Conservation (phyloP, 1,139 yeast genomes). For the Diutina rugosa region DNA sequence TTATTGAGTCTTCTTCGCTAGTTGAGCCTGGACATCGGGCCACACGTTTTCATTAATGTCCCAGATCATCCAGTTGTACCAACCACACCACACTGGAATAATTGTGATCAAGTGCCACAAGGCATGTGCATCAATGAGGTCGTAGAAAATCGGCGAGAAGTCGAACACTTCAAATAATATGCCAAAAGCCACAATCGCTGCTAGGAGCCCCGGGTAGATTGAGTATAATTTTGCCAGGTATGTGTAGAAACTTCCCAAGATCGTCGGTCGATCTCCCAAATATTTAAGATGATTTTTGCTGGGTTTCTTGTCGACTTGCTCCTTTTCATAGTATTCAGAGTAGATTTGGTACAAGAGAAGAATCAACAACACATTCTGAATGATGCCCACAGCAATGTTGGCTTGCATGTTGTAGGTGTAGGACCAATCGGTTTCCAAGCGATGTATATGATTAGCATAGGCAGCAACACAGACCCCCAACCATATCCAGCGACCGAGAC, state of each 20-base stretch:
- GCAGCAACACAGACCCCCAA: conserved; percentile 30
- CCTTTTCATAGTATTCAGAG: conserved; percentile 14
- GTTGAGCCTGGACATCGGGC: conserved; percentile 7
- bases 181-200: conserved; percentile 49
- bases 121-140: conserved; percentile 81
- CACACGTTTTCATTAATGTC: conserved; percentile 25
- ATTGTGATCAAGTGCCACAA: conserved; percentile 82
- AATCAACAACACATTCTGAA: conserved; percentile 46
- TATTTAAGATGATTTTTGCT: conserved; percentile 15
- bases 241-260: conserved; percentile 22
- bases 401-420: conserved; percentile 93
- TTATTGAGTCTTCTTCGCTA: conserved; percentile 7
- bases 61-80: conserved; percentile 39
- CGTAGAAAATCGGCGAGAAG: conserved; percentile 56
- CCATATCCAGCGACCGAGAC: conserved; percentile 16
- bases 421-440: conserved; percentile 69
- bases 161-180: conserved; percentile 85
- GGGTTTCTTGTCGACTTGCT: background rate
- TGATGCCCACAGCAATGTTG: conserved; percentile 62
- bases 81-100: conserved; percentile 32
- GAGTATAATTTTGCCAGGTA: conserved; percentile 27
- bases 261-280: conserved; percentile 10
- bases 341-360: conserved; percentile 21
- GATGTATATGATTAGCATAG: conserved; percentile 50
- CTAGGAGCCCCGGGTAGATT: conserved; percentile 26